phyloP scores from a whole-genome alignment of 1,139 yeast species.

The Geotrichum cucujoidarum region DNA sequence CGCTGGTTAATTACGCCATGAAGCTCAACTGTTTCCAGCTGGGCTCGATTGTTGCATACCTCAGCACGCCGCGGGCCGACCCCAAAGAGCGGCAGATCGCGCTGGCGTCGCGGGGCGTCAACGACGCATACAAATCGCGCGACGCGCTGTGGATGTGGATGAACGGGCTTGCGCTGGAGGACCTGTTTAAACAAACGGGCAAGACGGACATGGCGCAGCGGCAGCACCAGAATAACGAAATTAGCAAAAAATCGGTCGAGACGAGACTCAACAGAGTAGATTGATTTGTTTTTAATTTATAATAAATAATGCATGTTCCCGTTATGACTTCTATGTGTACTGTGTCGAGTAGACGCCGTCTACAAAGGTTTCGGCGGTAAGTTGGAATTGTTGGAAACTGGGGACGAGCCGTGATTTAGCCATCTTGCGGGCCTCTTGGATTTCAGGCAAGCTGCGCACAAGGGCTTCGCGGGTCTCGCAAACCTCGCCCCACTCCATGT shows the following conservation, averaged over 20 bases:
- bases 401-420: conserved; percentile 16
- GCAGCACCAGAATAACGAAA: conserved; percentile 6
- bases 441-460: conserved; percentile 6
- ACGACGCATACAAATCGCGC: conserved; percentile 13
- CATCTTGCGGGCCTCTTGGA: conserved; percentile 14
- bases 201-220: conserved; percentile 7
- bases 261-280: conserved; percentile 18
- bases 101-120: conserved; percentile 14
- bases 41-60: conserved; percentile 16
- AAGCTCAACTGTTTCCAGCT: conserved; percentile 15
- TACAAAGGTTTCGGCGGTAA: background rate
- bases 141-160: conserved; percentile 20
- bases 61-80: conserved; percentile 12
- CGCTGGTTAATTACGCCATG: conserved; percentile 16
- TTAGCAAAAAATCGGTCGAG: conserved; percentile 12
- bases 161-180: conserved; percentile 18
- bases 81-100: conserved; percentile 9
- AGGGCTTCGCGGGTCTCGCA: background rate
- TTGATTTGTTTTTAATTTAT: conserved; percentile 3
- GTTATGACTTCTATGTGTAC: background rate
- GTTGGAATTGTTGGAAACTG: background rate
- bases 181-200: conserved; percentile 9
- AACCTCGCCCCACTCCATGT: conserved; percentile 15
- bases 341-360: background rate
- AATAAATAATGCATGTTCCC: background rate